Conservation (phyloP, 352 stramenopile species). For the Globisporangium alternatum region DNA sequence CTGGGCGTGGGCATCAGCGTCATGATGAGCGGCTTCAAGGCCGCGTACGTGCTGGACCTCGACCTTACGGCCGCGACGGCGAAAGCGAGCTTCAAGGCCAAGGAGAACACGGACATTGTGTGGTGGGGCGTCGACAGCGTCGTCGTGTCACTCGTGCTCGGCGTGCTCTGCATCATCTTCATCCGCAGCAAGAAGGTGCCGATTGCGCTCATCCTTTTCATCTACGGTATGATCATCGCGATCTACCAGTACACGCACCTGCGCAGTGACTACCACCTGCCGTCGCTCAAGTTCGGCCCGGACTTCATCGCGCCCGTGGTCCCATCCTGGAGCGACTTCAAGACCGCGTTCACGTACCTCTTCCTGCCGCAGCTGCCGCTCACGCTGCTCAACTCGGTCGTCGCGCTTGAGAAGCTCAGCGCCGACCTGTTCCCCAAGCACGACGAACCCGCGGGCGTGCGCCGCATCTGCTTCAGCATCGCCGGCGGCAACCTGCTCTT, state of each 20-base stretch:
- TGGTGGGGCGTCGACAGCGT: conserved; percentile 73
- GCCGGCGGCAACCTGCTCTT: conserved; percentile 82
- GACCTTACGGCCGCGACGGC: conserved; percentile 26
- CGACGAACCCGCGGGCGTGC: conserved; percentile 47
- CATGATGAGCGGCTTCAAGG: conserved; percentile 79
- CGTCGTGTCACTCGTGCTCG: conserved; percentile 63
- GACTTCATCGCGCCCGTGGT: conserved; percentile 58
- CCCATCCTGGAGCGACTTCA: conserved; percentile 55
- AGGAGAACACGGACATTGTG: conserved; percentile 24
- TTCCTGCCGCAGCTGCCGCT: conserved; percentile 90
- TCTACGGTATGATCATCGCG: conserved; percentile 67
- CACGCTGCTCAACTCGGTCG: conserved; percentile 91
- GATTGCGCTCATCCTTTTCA: conserved; percentile 60
- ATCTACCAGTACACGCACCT: conserved; percentile 56
- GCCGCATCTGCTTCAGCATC: conserved; percentile 69
- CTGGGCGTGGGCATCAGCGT: conserved; percentile 89
- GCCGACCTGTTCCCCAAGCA: conserved; percentile 87
- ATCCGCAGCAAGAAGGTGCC: conserved; percentile 56
- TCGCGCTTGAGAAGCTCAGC: conserved; percentile 88
- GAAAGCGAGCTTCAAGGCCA: conserved; percentile 26
- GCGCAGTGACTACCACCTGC: conserved; percentile 48
- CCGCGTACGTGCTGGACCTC: conserved; percentile 46
- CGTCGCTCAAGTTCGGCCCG: conserved; percentile 44
- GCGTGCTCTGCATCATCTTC: conserved; percentile 70
- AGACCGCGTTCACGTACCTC: conserved; percentile 80